Conservation (phyloP, 805 yeast species). For the Millerozyma miso region DNA sequence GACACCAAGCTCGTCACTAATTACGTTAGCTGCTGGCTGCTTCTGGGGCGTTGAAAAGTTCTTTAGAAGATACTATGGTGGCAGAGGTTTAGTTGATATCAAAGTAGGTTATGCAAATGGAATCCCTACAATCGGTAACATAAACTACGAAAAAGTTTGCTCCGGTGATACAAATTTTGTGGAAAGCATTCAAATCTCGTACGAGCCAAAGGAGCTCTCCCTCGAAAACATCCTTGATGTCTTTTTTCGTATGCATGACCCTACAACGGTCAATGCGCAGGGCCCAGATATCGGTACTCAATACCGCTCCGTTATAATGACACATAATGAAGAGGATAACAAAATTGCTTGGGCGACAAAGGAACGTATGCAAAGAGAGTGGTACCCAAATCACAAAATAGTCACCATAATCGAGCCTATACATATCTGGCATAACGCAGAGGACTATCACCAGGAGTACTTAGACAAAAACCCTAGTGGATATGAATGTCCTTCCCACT, state of each 20-base stretch:
- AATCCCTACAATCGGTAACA: slow-evolving; percentile 40
- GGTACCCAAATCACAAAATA: slow-evolving; percentile 69
- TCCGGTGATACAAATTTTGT: slow-evolving; percentile 71
- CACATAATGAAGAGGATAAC: slow-evolving; percentile 51
- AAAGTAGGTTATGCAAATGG: slow-evolving; percentile 95
- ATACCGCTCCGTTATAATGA: slow-evolving; percentile 79
- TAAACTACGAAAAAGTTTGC: slow-evolving; percentile 66
- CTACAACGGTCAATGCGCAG: slow-evolving; percentile 77
- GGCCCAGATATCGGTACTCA: slow-evolving; percentile 91
- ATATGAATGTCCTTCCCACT: slow-evolving; percentile 89
- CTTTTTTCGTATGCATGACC: slow-evolving; percentile 91
- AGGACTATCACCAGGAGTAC: slow-evolving; percentile 86
- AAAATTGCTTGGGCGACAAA: slow-evolving; percentile 42
- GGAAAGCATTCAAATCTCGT: slow-evolving; percentile 80
- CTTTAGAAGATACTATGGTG: slow-evolving; percentile 63
- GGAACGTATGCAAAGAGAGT: slow-evolving; percentile 60
- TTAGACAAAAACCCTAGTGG: slow-evolving; percentile 78
- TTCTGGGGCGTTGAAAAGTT: slow-evolving; percentile 91
- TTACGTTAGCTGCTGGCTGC: slow-evolving; percentile 58
- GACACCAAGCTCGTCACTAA: slow-evolving; percentile 30
- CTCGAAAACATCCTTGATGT: slow-evolving; percentile 68
- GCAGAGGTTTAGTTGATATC: slow-evolving; percentile 64
- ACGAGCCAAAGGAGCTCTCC: slow-evolving; percentile 62
- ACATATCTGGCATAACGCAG: slow-evolving; percentile 83
- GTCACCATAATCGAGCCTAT: slow-evolving; percentile 70